Evolutionary conservation across 2,329 filamentous ascomycete species (phyloP).

Genomic region (Penicillium brevicompactum): DNA sequence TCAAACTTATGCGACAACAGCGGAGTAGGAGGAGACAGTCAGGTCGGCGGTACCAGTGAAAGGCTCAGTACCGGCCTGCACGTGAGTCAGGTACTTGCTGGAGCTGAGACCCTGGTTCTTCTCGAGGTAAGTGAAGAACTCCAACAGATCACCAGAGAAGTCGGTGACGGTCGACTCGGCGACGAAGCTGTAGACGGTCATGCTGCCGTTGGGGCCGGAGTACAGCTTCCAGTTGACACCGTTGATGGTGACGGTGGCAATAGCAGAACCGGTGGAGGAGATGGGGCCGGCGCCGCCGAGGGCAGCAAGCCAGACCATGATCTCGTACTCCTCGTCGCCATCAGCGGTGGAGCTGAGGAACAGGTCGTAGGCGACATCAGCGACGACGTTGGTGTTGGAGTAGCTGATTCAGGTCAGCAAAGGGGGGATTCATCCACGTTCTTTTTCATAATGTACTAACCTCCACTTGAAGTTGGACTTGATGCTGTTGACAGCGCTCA

Average conservation of each 20-base stretch:
- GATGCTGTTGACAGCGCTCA: constrained; percentile 45
- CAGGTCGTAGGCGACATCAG: constrained; percentile 64
- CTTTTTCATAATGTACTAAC: constrained; percentile 20
- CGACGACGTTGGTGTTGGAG: constrained; percentile 52
- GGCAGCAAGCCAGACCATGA: constrained; percentile 68
- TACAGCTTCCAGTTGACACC: constrained; percentile 62
- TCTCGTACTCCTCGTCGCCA: constrained; percentile 57
- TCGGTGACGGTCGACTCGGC: constrained; percentile 49
- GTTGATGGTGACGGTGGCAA: constrained; percentile 58
- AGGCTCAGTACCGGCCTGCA: constrained; percentile 45
- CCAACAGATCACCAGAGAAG: constrained; percentile 60
- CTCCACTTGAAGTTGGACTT: constrained; percentile 50
- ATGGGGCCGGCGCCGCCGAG: constrained; percentile 62
- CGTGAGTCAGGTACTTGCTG: constrained; percentile 56
- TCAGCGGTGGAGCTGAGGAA: constrained; percentile 56
- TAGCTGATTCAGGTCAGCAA: constrained; percentile 40
- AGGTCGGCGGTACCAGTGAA: constrained; percentile 36
- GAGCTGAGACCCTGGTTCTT: constrained; percentile 35
- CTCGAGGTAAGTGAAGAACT: constrained; percentile 61
- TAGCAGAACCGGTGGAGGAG: constrained; percentile 49
- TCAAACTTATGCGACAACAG: constrained; percentile 26
- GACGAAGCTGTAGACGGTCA: constrained; percentile 63
- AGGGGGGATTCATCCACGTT: neutral
- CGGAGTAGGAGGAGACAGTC: constrained; percentile 33
- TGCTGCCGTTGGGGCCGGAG: constrained; percentile 61